Evolutionary conservation across 345 rosid genomes (phyloP).

Genomic region (Brassica rapa): DNA sequence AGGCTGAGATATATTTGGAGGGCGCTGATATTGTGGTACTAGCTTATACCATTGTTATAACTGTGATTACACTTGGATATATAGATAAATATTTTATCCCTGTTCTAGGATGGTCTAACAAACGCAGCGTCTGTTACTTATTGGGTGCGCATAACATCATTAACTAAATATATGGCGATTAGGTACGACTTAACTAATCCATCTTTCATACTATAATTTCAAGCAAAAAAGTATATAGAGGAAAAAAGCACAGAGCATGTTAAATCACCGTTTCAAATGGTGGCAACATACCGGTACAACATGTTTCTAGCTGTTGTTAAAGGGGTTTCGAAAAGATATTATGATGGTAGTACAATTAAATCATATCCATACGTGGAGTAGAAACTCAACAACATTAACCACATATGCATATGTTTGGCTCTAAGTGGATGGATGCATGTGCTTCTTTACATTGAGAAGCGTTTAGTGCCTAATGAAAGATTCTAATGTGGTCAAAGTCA

Average conservation of each 20-base stretch:
- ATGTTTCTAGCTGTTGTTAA: conserved; percentile 1
- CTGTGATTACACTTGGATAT: not conserved
- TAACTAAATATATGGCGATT: not conserved
- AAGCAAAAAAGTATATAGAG: not conserved
- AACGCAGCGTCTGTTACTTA: not conserved
- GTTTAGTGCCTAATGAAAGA: conserved; percentile 24
- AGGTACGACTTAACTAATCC: not conserved
- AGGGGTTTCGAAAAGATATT: not conserved
- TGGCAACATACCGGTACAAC: not conserved
- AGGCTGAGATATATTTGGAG: not conserved
- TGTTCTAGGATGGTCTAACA: not conserved
- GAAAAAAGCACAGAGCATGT: not conserved
- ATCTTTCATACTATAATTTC: not conserved
- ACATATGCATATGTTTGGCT: conserved; percentile 39
- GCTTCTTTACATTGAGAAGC: conserved; percentile 36
- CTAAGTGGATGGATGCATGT: conserved; percentile 34
- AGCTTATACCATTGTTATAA: not conserved
- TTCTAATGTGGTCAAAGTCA: conserved; percentile 40
- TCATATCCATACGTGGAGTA: conserved; percentile 24
- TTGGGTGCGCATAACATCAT: not conserved
- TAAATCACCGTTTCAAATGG: not conserved
- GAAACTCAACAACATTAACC: conserved; percentile 36
- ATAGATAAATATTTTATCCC: not conserved
- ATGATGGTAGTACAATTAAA: conserved; percentile 19
- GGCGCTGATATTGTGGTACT: not conserved